Conservation (phyloP, 768 basidiomycete genomes). For the Boletus insuetus region DNA sequence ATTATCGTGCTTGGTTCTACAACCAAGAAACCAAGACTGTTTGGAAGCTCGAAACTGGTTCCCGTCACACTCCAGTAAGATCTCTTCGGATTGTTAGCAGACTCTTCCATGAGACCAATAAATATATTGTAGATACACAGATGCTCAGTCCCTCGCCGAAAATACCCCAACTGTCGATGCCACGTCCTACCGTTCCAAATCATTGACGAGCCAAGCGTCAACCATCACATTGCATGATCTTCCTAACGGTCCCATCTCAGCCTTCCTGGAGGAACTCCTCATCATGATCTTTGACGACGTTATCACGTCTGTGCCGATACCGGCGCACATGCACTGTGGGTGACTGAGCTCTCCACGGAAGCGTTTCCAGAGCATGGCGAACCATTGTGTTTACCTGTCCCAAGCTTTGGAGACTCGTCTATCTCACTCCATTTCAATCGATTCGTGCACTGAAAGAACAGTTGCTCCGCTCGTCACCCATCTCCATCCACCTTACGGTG, state of each 20-base stretch:
- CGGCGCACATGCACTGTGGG: background rate
- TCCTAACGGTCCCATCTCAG: slow-evolving; percentile 4
- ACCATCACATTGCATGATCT: background rate
- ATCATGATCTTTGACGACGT: slow-evolving; percentile 20
- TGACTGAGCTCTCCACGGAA: slow-evolving; percentile 9
- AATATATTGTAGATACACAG: background rate
- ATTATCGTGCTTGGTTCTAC: too few relatives aligned
- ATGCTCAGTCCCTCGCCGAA: background rate
- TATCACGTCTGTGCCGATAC: slow-evolving; percentile 5
- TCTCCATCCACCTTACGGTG: slow-evolving; percentile 14
- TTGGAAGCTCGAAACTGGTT: background rate
- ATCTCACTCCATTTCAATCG: slow-evolving; percentile 16
- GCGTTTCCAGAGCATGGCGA: slow-evolving; percentile 17
- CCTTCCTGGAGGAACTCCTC: slow-evolving; percentile 20
- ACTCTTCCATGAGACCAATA: background rate
- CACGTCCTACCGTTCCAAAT: background rate
- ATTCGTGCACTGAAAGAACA: slow-evolving; percentile 12
- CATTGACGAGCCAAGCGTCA: background rate
- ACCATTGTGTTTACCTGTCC: slow-evolving; percentile 16
- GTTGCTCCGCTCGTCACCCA: slow-evolving; percentile 8
- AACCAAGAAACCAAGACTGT: too few relatives aligned
- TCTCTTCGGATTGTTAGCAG: background rate
- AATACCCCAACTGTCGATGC: background rate
- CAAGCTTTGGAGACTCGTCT: slow-evolving; percentile 18
- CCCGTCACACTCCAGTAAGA: background rate